These are phyloP conservation scores for Actinomortierella wolfii DNA, from an alignment of 371 early-diverging fungal species.

Conservation along the genomic window DNA sequence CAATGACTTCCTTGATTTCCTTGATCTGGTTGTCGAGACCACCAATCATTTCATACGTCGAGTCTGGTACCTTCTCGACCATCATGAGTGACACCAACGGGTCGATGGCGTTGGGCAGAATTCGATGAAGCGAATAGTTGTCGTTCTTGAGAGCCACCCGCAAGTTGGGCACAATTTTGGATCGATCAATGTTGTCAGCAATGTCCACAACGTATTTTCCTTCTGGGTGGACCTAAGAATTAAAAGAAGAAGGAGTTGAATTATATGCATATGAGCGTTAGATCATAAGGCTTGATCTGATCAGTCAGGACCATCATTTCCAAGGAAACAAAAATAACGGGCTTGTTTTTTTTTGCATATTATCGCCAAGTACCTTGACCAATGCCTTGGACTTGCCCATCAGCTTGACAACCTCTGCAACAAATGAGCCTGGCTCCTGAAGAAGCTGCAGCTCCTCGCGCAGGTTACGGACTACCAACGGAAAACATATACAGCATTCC, in stretches of 20 bases:
- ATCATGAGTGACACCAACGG: slow-evolving; percentile 99
- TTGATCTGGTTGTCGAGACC: slow-evolving; percentile 99
- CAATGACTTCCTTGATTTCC: slow-evolving; percentile 99
- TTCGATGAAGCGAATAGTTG: slow-evolving; percentile 83
- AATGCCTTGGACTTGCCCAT: slow-evolving; percentile 99
- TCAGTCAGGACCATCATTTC: neutral
- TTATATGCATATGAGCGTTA: neutral
- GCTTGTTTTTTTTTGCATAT: neutral
- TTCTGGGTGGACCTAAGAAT: slow-evolving; percentile 89
- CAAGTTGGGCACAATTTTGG: slow-evolving; percentile 91
- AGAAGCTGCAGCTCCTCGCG: slow-evolving; percentile 98
- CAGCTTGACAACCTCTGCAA: slow-evolving; percentile 98
- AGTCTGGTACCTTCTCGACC: slow-evolving; percentile 99
- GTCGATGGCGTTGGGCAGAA: slow-evolving; percentile 95
- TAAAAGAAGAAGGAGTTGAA: neutral
- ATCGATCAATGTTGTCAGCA: slow-evolving; percentile 88
- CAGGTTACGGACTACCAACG: slow-evolving; percentile 89
- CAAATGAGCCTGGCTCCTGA: slow-evolving; percentile 97
- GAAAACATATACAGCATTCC: no score
- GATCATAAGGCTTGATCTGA: neutral
- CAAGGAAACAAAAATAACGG: neutral
- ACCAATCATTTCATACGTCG: slow-evolving; percentile 99
- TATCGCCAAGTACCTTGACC: slow-evolving; percentile 78
- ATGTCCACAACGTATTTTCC: slow-evolving; percentile 99
- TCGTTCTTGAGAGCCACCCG: slow-evolving; percentile 98